Evolutionary conservation across 495 filamentous ascomycete species (phyloP).

Genomic region (Penicillium antarcticum): DNA sequence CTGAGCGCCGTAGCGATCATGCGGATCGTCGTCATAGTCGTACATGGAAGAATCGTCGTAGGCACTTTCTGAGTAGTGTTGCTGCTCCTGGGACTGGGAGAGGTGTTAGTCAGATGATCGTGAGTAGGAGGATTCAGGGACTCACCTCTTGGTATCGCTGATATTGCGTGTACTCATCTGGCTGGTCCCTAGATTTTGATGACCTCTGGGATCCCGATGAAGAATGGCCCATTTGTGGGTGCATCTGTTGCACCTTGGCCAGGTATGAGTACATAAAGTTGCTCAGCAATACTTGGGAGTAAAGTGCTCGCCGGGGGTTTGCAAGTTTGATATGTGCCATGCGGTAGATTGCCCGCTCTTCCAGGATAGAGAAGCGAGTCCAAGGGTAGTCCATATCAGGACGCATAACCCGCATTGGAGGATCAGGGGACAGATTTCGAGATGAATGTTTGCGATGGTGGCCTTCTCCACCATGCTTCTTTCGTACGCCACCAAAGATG

Average conservation of each 20-base stretch:
- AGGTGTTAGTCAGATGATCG: conserved; percentile 2
- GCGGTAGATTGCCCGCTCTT: conserved; percentile 95
- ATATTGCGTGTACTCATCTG: conserved; percentile 59
- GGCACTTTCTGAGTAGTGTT: conserved; percentile 50
- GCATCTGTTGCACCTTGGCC: conserved; percentile 97
- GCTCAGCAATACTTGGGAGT: conserved; percentile 94
- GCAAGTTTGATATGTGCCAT: conserved; percentile 99
- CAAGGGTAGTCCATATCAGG: conserved; percentile 93
- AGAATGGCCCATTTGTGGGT: conserved; percentile 82
- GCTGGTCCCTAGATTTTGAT: conserved; percentile 63
- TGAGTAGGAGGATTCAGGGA: neutral
- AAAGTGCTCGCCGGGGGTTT: conserved; percentile 86
- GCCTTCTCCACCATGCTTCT: conserved; percentile 64
- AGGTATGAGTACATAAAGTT: conserved; percentile 99
- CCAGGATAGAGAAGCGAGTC: conserved; percentile 92
- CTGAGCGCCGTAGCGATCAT: conserved; percentile 50
- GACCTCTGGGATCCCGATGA: conserved; percentile 54
- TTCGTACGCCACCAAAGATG: conserved; percentile 82
- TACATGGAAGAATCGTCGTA: conserved; percentile 59
- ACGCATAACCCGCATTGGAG: conserved; percentile 62
- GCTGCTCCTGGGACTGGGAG: conserved; percentile 48
- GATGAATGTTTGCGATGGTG: conserved; percentile 70
- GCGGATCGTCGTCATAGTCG: conserved; percentile 52
- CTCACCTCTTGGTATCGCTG: conserved; percentile 66
- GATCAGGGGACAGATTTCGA: conserved; percentile 78